Conservation (phyloP, 306 rosid species). For the Castanea mollissima region DNA sequence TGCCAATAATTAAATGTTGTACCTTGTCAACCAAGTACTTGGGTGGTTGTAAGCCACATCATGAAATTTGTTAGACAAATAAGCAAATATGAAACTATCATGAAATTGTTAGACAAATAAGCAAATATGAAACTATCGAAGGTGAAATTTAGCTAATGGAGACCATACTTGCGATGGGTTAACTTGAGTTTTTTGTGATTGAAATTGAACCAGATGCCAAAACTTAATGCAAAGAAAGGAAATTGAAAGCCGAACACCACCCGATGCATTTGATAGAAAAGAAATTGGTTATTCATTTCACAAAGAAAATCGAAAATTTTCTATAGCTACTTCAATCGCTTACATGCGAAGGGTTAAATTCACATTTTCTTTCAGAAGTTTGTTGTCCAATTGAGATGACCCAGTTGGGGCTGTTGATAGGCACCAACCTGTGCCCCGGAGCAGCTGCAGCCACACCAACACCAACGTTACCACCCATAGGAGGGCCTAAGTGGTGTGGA, state of each 20-base stretch:
- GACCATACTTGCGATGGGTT: not conserved
- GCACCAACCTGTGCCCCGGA: constrained; percentile 91
- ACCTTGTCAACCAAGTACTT: too few relatives aligned
- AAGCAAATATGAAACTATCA: too few relatives aligned
- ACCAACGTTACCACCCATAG: constrained; percentile 79
- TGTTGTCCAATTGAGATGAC: constrained; percentile 87
- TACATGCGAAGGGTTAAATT: constrained; percentile 55
- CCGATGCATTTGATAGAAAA: constrained; percentile 38
- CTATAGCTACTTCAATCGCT: constrained; percentile 69
- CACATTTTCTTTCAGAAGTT: constrained; percentile 69
- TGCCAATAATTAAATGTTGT: not conserved
- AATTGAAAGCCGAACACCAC: constrained; percentile 29
- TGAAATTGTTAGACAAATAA: too few relatives aligned
- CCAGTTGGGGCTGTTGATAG: constrained; percentile 86
- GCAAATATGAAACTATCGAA: not conserved
- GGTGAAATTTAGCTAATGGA: not conserved
- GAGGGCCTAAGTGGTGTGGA: constrained; percentile 85
- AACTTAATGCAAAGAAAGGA: constrained; percentile 14
- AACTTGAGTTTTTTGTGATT: not conserved
- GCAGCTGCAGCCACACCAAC: constrained; percentile 84
- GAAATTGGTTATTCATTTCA: constrained; percentile 47
- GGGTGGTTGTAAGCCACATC: too few relatives aligned
- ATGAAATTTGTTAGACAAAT: too few relatives aligned
- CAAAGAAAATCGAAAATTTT: constrained; percentile 43
- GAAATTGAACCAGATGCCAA: not conserved